Conservation (phyloP, 2,329 filamentous ascomycete genomes). For the Aspergillus nomiae region DNA sequence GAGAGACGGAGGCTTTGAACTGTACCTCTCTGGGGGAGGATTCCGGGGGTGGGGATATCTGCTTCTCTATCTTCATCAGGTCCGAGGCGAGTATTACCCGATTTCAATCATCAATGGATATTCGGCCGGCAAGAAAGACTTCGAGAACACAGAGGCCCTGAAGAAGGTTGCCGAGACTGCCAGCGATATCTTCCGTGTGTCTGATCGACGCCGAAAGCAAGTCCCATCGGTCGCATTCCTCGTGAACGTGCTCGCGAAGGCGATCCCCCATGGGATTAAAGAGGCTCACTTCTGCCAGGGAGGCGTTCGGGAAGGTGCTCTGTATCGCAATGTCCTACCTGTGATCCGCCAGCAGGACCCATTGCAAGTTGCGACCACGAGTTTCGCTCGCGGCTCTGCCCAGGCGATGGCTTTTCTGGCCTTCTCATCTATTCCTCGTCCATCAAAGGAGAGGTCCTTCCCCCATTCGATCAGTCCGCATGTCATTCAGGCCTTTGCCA, state of each 20-base stretch:
- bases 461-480: slow-evolving; percentile 28
- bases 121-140: slow-evolving; percentile 51
- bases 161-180: slow-evolving; percentile 30
- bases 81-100: slow-evolving; percentile 68
- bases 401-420: slow-evolving; percentile 52
- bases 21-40: slow-evolving; percentile 85
- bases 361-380: slow-evolving; percentile 61
- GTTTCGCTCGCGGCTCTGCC: slow-evolving; percentile 51
- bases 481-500: slow-evolving; percentile 33
- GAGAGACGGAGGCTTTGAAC: slow-evolving; percentile 57
- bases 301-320: slow-evolving; percentile 80
- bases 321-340: slow-evolving; percentile 65
- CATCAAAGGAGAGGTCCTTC: slow-evolving; percentile 20
- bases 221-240: slow-evolving; percentile 81
- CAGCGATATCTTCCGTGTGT: slow-evolving; percentile 66
- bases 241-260: slow-evolving; percentile 68
- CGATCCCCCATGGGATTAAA: slow-evolving; percentile 66
- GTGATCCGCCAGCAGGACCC: slow-evolving; percentile 66
- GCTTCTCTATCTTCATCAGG: slow-evolving; percentile 73
- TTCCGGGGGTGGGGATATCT: slow-evolving; percentile 89
- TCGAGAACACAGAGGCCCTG: slow-evolving; percentile 29
- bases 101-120: slow-evolving; percentile 81
- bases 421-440: slow-evolving; percentile 48
- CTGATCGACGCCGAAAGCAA: slow-evolving; percentile 73
- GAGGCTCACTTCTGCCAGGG: slow-evolving; percentile 81